A percentile compares a stretch with the other conserved stretches of the same genome.
Evolutionary conservation across 441 rosid species (phyloP).

Genomic region (Arabidopsis lyrata): DNA sequence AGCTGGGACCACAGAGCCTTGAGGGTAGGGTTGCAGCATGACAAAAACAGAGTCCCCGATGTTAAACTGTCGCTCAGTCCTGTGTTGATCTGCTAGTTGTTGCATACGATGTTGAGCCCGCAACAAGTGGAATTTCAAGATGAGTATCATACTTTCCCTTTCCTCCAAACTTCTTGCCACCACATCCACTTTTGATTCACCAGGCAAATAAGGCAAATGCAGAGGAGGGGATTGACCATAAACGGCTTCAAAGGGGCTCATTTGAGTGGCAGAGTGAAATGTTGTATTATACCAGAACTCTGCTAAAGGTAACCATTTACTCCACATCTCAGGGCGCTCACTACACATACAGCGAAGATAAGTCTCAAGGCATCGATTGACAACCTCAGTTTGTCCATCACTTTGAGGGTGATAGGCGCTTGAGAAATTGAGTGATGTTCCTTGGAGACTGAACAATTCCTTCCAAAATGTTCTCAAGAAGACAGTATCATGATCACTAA

Average conservation of each 20-base stretch:
- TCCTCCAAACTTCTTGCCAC: neutral
- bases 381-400: neutral
- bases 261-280: neutral
- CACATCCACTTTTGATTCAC: neutral
- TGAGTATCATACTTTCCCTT: neutral
- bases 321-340: neutral
- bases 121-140: too few relatives aligned
- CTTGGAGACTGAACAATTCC: neutral
- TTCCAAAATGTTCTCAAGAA: neutral
- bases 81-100: too few relatives aligned
- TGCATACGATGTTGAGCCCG: too few relatives aligned
- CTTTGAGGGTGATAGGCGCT: neutral
- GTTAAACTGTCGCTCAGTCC: too few relatives aligned
- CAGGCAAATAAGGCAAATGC: neutral
- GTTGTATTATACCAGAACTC: neutral
- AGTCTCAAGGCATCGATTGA: neutral
- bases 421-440: neutral
- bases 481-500: neutral
- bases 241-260: neutral
- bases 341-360: neutral
- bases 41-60: too few relatives aligned
- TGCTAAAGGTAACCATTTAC: neutral
- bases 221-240: neutral
- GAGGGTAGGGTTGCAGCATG: too few relatives aligned
- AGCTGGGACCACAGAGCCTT: too few relatives aligned